Percentiles rank a stretch among this genome's conserved stretches.
Evolutionary conservation across 2,329 filamentous ascomycete genomes (phyloP).

Genomic region (Penicillium rolfsii): DNA sequence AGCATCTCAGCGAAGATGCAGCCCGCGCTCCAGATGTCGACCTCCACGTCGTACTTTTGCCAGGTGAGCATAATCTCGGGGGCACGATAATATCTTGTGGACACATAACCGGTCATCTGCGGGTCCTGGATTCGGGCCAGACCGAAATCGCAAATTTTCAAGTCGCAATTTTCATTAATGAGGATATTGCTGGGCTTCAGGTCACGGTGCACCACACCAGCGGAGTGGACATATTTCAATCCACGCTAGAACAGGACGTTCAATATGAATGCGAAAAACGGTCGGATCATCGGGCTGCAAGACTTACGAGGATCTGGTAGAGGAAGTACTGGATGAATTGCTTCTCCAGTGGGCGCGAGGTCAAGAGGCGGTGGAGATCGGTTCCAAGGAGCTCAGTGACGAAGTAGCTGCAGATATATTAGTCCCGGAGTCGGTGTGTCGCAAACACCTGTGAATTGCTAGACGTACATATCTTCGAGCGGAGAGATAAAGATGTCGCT

Average conservation of each 20-base stretch:
- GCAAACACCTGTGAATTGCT: slow-evolving; percentile 2
- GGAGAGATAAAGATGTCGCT: slow-evolving; percentile 99
- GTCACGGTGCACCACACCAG: slow-evolving; percentile 95
- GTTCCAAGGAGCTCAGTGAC: slow-evolving; percentile 97
- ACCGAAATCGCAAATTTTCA: slow-evolving; percentile 99
- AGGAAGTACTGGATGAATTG: slow-evolving; percentile 99
- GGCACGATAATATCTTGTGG: slow-evolving; percentile 96
- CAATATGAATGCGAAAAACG: slow-evolving; percentile 17
- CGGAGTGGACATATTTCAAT: slow-evolving; percentile 98
- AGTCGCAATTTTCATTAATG: slow-evolving; percentile 98
- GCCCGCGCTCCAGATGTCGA: slow-evolving; percentile 98
- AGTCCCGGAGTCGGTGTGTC: not conserved
- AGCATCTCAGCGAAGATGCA: slow-evolving; percentile 99
- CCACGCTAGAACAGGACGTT: slow-evolving; percentile 67
- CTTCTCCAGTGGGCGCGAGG: slow-evolving; percentile 93
- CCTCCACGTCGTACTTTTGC: slow-evolving; percentile 99
- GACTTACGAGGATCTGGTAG: slow-evolving; percentile 92
- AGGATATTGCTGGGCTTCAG: slow-evolving; percentile 98
- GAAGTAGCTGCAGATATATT: slow-evolving; percentile 70
- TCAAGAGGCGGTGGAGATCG: slow-evolving; percentile 92
- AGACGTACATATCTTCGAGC: slow-evolving; percentile 89
- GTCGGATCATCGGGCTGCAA: not conserved
- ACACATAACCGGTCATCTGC: slow-evolving; percentile 99
- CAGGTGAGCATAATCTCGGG: slow-evolving; percentile 99
- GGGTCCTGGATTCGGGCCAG: slow-evolving; percentile 97